Percentiles rank a stretch among this genome's conserved stretches.
These are phyloP conservation scores for Annulohypoxylon moriforme DNA, from an alignment of 495 filamentous ascomycete genomes.

Conservation along the genomic window DNA sequence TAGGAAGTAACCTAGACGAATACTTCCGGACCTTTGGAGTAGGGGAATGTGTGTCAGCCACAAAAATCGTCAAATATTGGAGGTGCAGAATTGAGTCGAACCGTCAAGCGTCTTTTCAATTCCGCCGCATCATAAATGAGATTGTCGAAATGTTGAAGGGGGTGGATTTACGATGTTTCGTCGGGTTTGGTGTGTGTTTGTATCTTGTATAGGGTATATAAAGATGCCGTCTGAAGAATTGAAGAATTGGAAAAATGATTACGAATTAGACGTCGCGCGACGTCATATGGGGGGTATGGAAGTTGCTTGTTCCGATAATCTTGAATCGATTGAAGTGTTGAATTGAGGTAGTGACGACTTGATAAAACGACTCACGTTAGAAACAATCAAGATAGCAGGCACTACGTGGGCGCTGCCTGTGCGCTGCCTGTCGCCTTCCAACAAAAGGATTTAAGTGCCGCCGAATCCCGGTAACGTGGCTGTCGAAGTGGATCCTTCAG, in stretches of 20 bases:
- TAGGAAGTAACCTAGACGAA: conserved; percentile 31
- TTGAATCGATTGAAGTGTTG: conserved; percentile 31
- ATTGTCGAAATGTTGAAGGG: conserved; percentile 4
- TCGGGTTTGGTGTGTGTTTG: no score
- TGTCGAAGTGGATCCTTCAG: background rate
- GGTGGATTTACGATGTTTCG: background rate
- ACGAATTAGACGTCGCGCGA: conserved; percentile 5
- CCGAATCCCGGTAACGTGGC: conserved; percentile 20
- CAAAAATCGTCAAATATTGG: conserved; percentile 24
- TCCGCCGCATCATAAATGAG: conserved; percentile 41
- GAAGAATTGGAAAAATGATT: background rate
- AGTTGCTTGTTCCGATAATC: conserved; percentile 18
- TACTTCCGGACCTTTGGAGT: conserved; percentile 40
- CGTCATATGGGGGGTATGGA: conserved; percentile 11
- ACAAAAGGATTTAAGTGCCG: conserved; percentile 33
- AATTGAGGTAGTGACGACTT: conserved; percentile 28
- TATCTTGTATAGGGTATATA: no score
- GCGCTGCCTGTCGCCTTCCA: conserved; percentile 2
- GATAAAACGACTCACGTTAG: conserved; percentile 43
- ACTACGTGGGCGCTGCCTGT: conserved; percentile 9
- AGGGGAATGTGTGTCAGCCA: conserved; percentile 47
- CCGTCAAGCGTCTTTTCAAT: conserved; percentile 54
- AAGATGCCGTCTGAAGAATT: conserved; percentile 5
- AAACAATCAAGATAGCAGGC: conserved; percentile 13
- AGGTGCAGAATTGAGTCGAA: conserved; percentile 61